Evolutionary conservation across 441 rosid genomes (phyloP), one percentile per base, ranked within the genome.

Genomic region (Breynia disticha): DNA sequence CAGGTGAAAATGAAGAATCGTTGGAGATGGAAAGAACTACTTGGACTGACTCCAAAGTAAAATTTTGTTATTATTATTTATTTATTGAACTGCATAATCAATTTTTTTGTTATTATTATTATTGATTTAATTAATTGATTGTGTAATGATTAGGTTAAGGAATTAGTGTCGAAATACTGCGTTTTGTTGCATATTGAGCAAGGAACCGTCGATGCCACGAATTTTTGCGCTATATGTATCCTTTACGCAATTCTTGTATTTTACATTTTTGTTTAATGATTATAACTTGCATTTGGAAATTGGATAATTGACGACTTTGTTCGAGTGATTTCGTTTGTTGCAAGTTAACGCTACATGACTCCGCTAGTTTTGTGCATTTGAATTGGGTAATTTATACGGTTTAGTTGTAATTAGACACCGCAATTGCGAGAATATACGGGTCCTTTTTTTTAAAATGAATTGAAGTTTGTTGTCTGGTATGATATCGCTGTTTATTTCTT

Each of bases 211-310:
- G 90, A 85, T 50, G 88, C 93, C 54, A 48, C 67, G 12, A 83
- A 85, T 55, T 87, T 85, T 67, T 70, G 73, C 0, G 84, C 84
- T 46, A 87, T 90, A 62, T 90, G 98, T 87, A 90, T 90, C 96
- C 93, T 84, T 28, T 28, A 2, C 35, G 35, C 35, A 28, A n/a
- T 28, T 28, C 35, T 28, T 9, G 8, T 28, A 28, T 4, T 28
- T 28, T 9, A 28, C 35, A 28, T 28, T 28, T 28, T 28, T 28
- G 8, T 28, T 5, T 28, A 9, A 28, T 28, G 8, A 28, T 28
- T 28, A 28, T 28, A 1, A 28, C 35, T 28, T 28, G 35, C 35
- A 1, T 28, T 28, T 28, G 35, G 35, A 28, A 28, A 28, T 28
- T 28, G n/a, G n/a, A n/a, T n/a, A n/a, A n/a, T n/a, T n/a, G n/a